A percentile compares a stretch with the other conserved stretches of the same genome.
Evolutionary conservation across 2,329 filamentous ascomycete genomes (phyloP).

Genomic region (Graphium sp.): DNA sequence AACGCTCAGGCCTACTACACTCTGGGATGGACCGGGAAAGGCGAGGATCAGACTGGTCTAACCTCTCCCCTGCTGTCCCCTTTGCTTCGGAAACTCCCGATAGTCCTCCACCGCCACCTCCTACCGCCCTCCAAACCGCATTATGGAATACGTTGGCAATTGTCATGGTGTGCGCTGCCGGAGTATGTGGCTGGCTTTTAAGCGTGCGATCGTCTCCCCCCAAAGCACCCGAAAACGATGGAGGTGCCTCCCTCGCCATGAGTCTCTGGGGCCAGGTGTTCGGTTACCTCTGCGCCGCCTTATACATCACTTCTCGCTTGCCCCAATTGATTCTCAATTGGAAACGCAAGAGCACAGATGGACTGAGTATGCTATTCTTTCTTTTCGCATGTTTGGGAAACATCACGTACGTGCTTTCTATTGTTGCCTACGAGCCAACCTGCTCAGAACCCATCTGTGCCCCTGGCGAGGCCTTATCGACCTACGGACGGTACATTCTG

Average conservation of each 20-base stretch:
- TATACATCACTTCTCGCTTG: constrained; percentile 80
- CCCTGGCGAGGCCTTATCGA: constrained; percentile 42
- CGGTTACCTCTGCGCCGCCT: constrained; percentile 75
- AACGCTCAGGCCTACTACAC: constrained; percentile 34
- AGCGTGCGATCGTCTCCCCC: constrained; percentile 27
- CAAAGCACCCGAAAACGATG: constrained; percentile 19
- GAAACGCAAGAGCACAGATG: constrained; percentile 81
- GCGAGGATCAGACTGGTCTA: constrained; percentile 38
- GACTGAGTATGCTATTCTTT: constrained; percentile 88
- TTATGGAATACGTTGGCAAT: constrained; percentile 63
- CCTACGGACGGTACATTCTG: constrained; percentile 71
- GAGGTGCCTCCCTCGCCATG: constrained; percentile 38
- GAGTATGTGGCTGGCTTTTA: constrained; percentile 74
- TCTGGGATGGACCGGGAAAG: constrained; percentile 25
- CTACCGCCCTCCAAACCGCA: constrained; percentile 37
- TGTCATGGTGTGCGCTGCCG: constrained; percentile 67
- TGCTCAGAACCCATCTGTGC: constrained; percentile 41
- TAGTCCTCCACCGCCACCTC: constrained; percentile 22
- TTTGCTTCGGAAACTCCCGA: constrained; percentile 36
- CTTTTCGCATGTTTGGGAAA: constrained; percentile 94
- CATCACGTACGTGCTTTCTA: constrained; percentile 79
- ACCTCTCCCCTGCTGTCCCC: constrained; percentile 68
- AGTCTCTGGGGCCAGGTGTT: constrained; percentile 75
- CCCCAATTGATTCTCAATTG: constrained; percentile 89
- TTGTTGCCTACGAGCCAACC: constrained; percentile 72